These are phyloP conservation scores for Poronia punctata DNA, from an alignment of 495 filamentous ascomycete species.

Conservation along the genomic window DNA sequence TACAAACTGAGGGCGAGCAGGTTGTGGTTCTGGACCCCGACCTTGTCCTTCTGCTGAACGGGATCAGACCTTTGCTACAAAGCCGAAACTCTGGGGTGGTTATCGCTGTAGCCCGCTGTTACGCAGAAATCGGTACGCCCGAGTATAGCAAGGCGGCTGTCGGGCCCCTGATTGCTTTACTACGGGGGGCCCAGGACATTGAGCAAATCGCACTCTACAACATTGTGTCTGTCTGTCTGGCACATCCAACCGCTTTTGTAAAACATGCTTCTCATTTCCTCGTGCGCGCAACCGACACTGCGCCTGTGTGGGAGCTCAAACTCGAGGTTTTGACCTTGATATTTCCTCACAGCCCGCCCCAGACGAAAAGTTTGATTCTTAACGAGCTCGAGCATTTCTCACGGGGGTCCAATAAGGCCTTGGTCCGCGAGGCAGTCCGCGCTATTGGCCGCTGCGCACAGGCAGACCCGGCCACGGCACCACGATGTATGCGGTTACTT, in stretches of 20 bases:
- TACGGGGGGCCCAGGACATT: constrained; percentile 78
- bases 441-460: constrained; percentile 92
- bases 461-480: constrained; percentile 58
- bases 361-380: constrained; percentile 77
- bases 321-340: constrained; percentile 83
- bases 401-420: constrained; percentile 60
- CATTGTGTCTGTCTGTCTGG: constrained; percentile 80
- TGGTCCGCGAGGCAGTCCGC: constrained; percentile 80
- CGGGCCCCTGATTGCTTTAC: constrained; percentile 76
- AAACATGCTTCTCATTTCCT: constrained; percentile 83
- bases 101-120: constrained; percentile 77
- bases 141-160: constrained; percentile 64
- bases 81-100: constrained; percentile 91
- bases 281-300: constrained; percentile 70
- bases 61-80: constrained; percentile 76
- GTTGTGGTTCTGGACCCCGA: constrained; percentile 68
- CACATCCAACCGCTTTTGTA: constrained; percentile 66
- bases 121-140: constrained; percentile 70
- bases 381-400: constrained; percentile 92
- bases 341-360: constrained; percentile 70
- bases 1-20: constrained; percentile 48
- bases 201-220: constrained; percentile 86
- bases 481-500: constrained; percentile 72
- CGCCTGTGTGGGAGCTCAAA: constrained; percentile 81
- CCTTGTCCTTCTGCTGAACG: constrained; percentile 71